A percentile compares a stretch with the other conserved stretches of the same genome.
Evolutionary conservation across 345 rosid species (phyloP).

Genomic region (Hirschfeldia incana): DNA sequence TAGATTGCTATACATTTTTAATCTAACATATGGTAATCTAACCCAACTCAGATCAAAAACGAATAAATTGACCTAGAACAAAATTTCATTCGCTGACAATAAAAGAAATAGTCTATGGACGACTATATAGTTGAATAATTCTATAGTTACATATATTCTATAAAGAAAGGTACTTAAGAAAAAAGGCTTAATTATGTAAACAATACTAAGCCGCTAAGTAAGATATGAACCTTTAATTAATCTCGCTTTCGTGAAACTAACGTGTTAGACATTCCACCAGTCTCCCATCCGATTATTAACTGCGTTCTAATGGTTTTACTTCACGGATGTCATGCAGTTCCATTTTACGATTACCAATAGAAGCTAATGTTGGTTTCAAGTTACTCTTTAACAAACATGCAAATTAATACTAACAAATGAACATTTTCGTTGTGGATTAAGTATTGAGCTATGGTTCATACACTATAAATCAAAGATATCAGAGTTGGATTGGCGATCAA

Average conservation of each 20-base stretch:
- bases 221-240: slow-evolving; percentile 13
- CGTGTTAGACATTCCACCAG: slow-evolving; percentile 8
- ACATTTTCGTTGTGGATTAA: not conserved
- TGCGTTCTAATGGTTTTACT: slow-evolving; percentile 2
- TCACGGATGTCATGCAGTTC: not conserved
- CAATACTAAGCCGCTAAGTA: slow-evolving; percentile 6
- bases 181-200: not conserved
- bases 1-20: not conserved
- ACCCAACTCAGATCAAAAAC: not conserved
- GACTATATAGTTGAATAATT: not conserved
- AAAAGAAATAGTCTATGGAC: not conserved
- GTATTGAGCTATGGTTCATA: slow-evolving; percentile 1
- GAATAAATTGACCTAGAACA: not conserved
- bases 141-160: not conserved
- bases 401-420: not conserved
- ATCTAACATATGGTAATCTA: not conserved
- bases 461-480: too few relatives aligned
- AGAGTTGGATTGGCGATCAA: too few relatives aligned
- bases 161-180: not conserved
- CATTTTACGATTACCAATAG: not conserved
- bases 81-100: not conserved
- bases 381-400: not conserved
- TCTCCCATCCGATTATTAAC: not conserved
- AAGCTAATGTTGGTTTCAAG: not conserved
- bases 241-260: not conserved